Conservation (phyloP, 2,329 filamentous ascomycete genomes). For the Penicillium sp. region DNA sequence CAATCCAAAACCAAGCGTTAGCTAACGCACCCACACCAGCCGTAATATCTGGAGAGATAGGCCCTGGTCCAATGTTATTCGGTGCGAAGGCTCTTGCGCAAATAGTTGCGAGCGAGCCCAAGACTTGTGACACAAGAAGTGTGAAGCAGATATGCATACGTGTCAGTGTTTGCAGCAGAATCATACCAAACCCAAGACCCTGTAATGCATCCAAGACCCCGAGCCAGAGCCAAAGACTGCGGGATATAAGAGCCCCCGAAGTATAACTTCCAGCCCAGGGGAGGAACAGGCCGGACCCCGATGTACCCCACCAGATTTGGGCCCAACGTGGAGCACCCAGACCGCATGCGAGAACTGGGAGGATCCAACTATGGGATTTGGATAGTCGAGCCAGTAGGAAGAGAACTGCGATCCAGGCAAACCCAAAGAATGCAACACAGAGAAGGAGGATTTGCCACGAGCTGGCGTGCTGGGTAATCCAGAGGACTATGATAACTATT, state of each 20-base stretch:
- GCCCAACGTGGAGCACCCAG: conserved; percentile 64
- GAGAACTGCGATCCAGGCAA: conserved; percentile 53
- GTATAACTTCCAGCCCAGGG: conserved; percentile 60
- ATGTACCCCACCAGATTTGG: conserved; percentile 66
- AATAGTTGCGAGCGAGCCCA: conserved; percentile 63
- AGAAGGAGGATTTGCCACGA: conserved; percentile 58
- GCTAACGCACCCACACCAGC: conserved; percentile 47
- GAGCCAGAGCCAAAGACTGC: conserved; percentile 65
- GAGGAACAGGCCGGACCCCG: conserved; percentile 59
- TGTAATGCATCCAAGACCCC: conserved; percentile 64
- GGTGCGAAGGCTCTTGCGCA: conserved; percentile 60
- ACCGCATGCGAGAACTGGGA: conserved; percentile 66
- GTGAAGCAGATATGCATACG: conserved; percentile 64
- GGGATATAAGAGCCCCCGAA: conserved; percentile 55
- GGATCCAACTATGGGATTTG: conserved; percentile 62
- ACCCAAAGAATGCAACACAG: conserved; percentile 47
- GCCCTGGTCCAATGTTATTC: conserved; percentile 59
- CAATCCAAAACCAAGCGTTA: conserved; percentile 61
- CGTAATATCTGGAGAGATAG: conserved; percentile 62
- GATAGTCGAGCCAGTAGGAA: conserved; percentile 55
- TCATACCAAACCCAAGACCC: conserved; percentile 66
- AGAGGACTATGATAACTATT: conserved; percentile 47
- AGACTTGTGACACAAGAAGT: conserved; percentile 58
- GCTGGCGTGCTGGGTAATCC: conserved; percentile 56
- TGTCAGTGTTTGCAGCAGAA: conserved; percentile 63